Base-by-base conservation (phyloP, 140 eudicot species). In the Ambrosia hybrid region DNA sequence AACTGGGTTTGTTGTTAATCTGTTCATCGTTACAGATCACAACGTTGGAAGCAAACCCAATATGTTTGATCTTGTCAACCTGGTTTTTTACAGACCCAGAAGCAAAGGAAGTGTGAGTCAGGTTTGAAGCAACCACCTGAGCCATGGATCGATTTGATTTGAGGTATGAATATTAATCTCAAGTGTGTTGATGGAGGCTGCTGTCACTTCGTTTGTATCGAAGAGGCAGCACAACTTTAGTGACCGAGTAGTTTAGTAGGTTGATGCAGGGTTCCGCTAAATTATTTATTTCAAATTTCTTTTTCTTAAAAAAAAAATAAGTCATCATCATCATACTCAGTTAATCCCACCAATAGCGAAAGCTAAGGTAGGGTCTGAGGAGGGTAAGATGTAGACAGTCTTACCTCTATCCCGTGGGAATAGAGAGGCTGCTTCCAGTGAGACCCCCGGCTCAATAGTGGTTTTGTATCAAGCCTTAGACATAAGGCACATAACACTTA, bases 61-160 rank as follows among this genome's bases (percentile, higher is more conserved):
- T 55, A 21, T 87, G 94, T 38, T 59, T 87, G 51, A 85, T 82
- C 80, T 83, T 86, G 57, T 86, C 84, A 6, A 73, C 53, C 21
- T 80, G 81, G 17, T 65, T 73, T 38, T 21, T 55, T 65, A 75
- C 85, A 76, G 83, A 21, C 26, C 26, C 26, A 21, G 62, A 72
- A 17, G 85, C 26, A 16, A 84, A 78, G 0, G 93, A 58, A 12
- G 16, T 78, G 14, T 84, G 80, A 17, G 83, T 74, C 80, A 78
- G 36, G 58, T 80, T 79, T 0, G 90, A 78, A 45, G 87, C 91
- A 71, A 82, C 83, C 45, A 86, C 78, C 72, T 86, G 96, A 67
- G 88, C 83, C 96, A 89, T 82, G 68, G 70, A 74, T 64, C 39
- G 72, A 41, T 41, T 41, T 3, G 4, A 3, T 21, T 21, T 21